Percentiles rank a stretch among this genome's conserved stretches.
Conservation (phyloP, 371 early-diverging fungal genomes). For the Mucor saturninus region DNA sequence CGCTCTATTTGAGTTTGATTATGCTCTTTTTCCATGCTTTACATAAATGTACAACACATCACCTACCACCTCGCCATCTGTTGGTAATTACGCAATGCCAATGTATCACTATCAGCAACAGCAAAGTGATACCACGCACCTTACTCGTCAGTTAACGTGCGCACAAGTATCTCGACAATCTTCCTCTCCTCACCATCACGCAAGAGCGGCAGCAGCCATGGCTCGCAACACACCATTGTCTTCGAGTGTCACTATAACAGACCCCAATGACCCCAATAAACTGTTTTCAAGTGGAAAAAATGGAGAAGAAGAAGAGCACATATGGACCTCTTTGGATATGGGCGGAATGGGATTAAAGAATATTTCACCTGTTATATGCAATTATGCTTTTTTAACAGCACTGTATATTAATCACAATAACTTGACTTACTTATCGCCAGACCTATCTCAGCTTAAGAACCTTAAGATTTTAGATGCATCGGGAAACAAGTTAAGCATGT, state of each 20-base stretch:
- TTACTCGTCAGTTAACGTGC: slow-evolving; percentile 76
- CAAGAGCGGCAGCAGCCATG: slow-evolving; percentile 79
- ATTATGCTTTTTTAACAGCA: slow-evolving; percentile 84
- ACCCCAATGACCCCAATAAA: slow-evolving; percentile 67
- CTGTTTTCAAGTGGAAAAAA: slow-evolving; percentile 21
- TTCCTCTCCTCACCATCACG: slow-evolving; percentile 87
- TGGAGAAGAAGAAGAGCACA: slow-evolving; percentile 20
- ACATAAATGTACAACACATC: slow-evolving; percentile 12
- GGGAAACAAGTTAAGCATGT: slow-evolving; percentile 84
- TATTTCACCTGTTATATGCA: slow-evolving; percentile 74
- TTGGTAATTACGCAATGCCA: slow-evolving; percentile 16
- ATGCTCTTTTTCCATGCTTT: background rate
- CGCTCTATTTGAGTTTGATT: background rate
- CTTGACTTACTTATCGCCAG: slow-evolving; percentile 76
- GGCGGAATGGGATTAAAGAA: slow-evolving; percentile 93
- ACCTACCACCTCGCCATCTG: slow-evolving; percentile 28
- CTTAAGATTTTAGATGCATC: slow-evolving; percentile 84
- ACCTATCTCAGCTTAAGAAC: slow-evolving; percentile 67
- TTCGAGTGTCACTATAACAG: slow-evolving; percentile 66
- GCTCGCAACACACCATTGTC: slow-evolving; percentile 51
- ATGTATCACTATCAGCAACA: slow-evolving; percentile 14
- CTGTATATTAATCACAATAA: slow-evolving; percentile 96
- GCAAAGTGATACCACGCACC: slow-evolving; percentile 41
- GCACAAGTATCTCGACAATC: slow-evolving; percentile 79
- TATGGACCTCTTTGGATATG: slow-evolving; percentile 88